Percentiles rank a stretch among this genome's conserved stretches.
Evolutionary conservation across 306 rosid genomes (phyloP).

Genomic region (Cucumis hystrix): DNA sequence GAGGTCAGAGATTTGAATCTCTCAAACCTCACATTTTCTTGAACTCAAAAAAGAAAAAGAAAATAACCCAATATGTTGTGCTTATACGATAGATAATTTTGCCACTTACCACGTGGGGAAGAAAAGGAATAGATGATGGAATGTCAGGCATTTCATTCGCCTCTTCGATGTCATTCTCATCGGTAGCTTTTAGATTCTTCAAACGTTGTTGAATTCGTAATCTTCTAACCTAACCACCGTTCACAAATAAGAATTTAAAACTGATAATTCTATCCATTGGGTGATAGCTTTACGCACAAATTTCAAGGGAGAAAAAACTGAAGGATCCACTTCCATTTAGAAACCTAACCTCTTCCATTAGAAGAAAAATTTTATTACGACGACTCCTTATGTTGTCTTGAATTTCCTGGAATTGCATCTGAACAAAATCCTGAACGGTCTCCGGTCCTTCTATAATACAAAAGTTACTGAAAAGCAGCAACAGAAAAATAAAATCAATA

Average conservation of each 20-base stretch:
- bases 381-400: slow-evolving; percentile 77
- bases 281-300: background rate
- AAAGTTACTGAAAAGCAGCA: slow-evolving; percentile 36
- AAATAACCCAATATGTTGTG: background rate
- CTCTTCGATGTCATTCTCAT: slow-evolving; percentile 31
- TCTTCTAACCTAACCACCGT: slow-evolving; percentile 57
- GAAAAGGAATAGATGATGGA: slow-evolving; percentile 89
- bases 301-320: background rate
- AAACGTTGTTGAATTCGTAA: slow-evolving; percentile 75
- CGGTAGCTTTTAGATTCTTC: slow-evolving; percentile 22
- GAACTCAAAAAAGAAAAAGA: too few species aligned
- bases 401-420: slow-evolving; percentile 84
- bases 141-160: slow-evolving; percentile 79
- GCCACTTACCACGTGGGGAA: slow-evolving; percentile 58
- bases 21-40: background rate
- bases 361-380: slow-evolving; percentile 81
- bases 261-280: background rate
- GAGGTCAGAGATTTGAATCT: background rate
- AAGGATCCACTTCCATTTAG: background rate
- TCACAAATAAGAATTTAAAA: background rate
- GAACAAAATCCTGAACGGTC: slow-evolving; percentile 84
- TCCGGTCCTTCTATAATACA: slow-evolving; percentile 98
- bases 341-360: slow-evolving; percentile 82
- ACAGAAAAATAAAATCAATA: background rate
- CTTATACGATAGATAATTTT: background rate